Evolutionary conservation across 805 yeast species (phyloP), one percentile per base, ranked within the genome.

Genomic region (Yueomyces sinensis): DNA sequence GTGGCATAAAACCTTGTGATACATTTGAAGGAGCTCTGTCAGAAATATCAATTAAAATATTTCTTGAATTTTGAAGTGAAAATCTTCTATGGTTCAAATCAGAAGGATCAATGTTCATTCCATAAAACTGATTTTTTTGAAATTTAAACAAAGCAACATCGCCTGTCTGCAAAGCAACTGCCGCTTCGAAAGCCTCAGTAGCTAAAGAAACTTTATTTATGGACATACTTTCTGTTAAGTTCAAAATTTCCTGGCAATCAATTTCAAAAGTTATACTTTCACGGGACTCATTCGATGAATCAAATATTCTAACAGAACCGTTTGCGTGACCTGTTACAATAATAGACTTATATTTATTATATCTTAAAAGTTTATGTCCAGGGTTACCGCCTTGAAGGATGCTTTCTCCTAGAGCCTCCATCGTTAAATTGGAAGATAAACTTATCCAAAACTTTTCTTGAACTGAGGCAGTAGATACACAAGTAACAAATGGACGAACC

Each of bases 311-410:
- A 0, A 91, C 72, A 25, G 77, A 70, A 0, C 96, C 97, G 52
- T 79, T 78, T 27, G 76, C 71, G 49, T 91, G 95, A 0, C 96
- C 97, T 0, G 94, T 76, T 1, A 84, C 75, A 30, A 87, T 62
- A 11, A 71, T 71, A 3, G 76, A 70, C 29, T 81, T 65, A 17
- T 62, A 56, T 27, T 70, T 75, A 38, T 58, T 58, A 2, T 66
- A 60, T 33, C 76, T 67, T 28, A 66, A 54, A 22, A 61, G 62
- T 18, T 69, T 65, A 22, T 66, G 59, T 0, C 66, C 66, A 0
- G 94, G 80, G 2, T 76, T 70, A 4, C 98, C 98, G 32, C 98
- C 98, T 36, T 65, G 68, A 25, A 87, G 61, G 4, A 84, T 56
- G 24, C 24, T 7, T 22, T 22, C 24, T 7, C 71, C 58, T 9